phyloP scores from a whole-genome alignment of 2,329 filamentous ascomycete species.

The Fusarium pseudocircinatum region DNA sequence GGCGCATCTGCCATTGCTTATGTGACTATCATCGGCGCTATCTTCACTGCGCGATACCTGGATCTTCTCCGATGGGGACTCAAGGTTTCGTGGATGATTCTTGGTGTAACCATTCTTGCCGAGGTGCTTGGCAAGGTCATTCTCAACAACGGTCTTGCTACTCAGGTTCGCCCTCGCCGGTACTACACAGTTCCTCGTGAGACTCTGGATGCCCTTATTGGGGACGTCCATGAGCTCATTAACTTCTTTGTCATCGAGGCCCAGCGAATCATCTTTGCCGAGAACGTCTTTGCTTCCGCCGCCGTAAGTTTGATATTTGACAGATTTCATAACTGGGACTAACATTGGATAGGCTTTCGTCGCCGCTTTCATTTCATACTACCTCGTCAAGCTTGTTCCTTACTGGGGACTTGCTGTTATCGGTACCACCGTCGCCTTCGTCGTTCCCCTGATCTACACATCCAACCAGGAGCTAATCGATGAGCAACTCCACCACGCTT shows the following conservation, averaged over 20 bases:
- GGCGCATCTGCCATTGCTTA: slow-evolving; percentile 74
- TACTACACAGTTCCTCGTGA: slow-evolving; percentile 74
- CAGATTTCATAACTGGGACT: slow-evolving; percentile 24
- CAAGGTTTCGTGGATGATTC: slow-evolving; percentile 71
- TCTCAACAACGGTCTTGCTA: slow-evolving; percentile 69
- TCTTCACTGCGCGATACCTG: slow-evolving; percentile 72
- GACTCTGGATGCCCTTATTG: slow-evolving; percentile 68
- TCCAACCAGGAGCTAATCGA: slow-evolving; percentile 77
- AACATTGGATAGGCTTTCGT: slow-evolving; percentile 61
- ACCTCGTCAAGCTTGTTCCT: slow-evolving; percentile 74
- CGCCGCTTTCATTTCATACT: slow-evolving; percentile 72
- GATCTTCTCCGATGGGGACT: slow-evolving; percentile 72
- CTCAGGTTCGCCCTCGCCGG: slow-evolving; percentile 72
- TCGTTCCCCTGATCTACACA: slow-evolving; percentile 71
- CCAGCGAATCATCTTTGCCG: slow-evolving; percentile 74
- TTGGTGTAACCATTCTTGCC: slow-evolving; percentile 68
- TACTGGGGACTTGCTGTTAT: slow-evolving; percentile 75
- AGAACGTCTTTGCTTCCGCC: slow-evolving; percentile 70
- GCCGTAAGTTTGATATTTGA: slow-evolving; percentile 59
- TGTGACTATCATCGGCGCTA: slow-evolving; percentile 63
- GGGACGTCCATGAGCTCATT: slow-evolving; percentile 73
- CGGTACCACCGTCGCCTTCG: slow-evolving; percentile 67
- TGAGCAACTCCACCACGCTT: slow-evolving; percentile 65
- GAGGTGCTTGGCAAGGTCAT: slow-evolving; percentile 70
- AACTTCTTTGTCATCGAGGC: slow-evolving; percentile 78